Percentiles rank a stretch among this genome's conserved stretches.
phyloP scores from a whole-genome alignment of 108 stramenopile genomes.

The Thalassiosira profunda region DNA sequence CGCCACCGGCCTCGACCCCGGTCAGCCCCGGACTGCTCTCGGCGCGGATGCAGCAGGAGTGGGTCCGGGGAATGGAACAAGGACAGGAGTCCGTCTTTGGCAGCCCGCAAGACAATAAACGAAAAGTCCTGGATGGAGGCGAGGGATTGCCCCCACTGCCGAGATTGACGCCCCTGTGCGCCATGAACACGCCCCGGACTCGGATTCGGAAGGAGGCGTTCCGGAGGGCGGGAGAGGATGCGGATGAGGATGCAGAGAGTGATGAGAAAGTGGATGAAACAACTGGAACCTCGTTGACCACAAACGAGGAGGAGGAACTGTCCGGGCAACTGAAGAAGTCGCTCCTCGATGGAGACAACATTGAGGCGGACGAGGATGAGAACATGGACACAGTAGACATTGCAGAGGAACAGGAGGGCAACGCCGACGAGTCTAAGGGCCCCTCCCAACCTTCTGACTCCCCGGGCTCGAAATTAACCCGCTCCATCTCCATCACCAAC shows the following conservation, averaged over 20 bases:
- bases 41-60: conserved; percentile 50
- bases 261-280: not conserved
- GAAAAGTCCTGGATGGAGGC: not conserved
- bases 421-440: not conserved
- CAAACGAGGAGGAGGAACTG: not conserved
- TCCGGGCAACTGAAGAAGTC: not conserved
- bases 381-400: conserved; percentile 16
- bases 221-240: conserved; percentile 1
- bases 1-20: not conserved
- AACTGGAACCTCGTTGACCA: not conserved
- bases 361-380: conserved; percentile 17
- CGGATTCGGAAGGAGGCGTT: conserved; percentile 17
- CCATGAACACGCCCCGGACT: conserved; percentile 39
- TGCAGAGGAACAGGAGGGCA: conserved; percentile 13
- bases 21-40: conserved; percentile 31
- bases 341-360: conserved; percentile 2
- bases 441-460: no score
- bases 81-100: conserved; percentile 11
- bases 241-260: not conserved
- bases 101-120: conserved; percentile 1
- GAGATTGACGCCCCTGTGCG: conserved; percentile 42
- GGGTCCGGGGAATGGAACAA: conserved; percentile 31
- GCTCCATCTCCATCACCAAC: conserved; percentile 2
- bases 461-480: not conserved
- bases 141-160: not conserved